These are phyloP conservation scores for Lachancea nothofagi DNA, from an alignment of 805 yeast species.

Conservation along the genomic window DNA sequence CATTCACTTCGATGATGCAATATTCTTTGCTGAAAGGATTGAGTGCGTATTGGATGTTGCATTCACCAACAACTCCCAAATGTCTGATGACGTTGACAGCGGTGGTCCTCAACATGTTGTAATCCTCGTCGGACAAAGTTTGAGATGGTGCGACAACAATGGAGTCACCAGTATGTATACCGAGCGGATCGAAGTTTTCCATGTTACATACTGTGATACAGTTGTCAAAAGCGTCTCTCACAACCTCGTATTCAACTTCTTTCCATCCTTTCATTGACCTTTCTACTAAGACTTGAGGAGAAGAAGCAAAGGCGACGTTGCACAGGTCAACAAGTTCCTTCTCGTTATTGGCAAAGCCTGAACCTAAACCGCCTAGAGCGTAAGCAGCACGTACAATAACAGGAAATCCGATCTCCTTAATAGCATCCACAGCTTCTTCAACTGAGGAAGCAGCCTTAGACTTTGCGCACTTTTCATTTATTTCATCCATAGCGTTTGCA, in stretches of 20 bases:
- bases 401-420: slow-evolving; percentile 84
- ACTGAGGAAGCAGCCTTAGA: slow-evolving; percentile 79
- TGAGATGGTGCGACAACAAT: slow-evolving; percentile 99
- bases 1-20: slow-evolving; percentile 96
- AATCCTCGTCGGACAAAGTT: slow-evolving; percentile 93
- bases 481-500: slow-evolving; percentile 91
- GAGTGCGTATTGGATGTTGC: slow-evolving; percentile 95
- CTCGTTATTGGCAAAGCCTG: slow-evolving; percentile 93
- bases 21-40: slow-evolving; percentile 91
- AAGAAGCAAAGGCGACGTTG: slow-evolving; percentile 86
- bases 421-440: slow-evolving; percentile 81
- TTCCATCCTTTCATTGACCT: slow-evolving; percentile 99
- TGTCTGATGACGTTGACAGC: slow-evolving; percentile 97
- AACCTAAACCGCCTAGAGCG: slow-evolving; percentile 96
- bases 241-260: slow-evolving; percentile 97
- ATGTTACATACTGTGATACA: slow-evolving; percentile 98
- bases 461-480: slow-evolving; percentile 91
- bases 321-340: slow-evolving; percentile 77
- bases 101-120: slow-evolving; percentile 95
- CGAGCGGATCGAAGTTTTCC: slow-evolving; percentile 98
- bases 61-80: slow-evolving; percentile 98
- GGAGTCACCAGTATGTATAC: slow-evolving; percentile 98
- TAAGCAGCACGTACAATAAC: slow-evolving; percentile 96
- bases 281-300: slow-evolving; percentile 95
- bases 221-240: slow-evolving; percentile 93